Conservation (phyloP, 164 flowering plant species). For the Annona cherimola region DNA sequence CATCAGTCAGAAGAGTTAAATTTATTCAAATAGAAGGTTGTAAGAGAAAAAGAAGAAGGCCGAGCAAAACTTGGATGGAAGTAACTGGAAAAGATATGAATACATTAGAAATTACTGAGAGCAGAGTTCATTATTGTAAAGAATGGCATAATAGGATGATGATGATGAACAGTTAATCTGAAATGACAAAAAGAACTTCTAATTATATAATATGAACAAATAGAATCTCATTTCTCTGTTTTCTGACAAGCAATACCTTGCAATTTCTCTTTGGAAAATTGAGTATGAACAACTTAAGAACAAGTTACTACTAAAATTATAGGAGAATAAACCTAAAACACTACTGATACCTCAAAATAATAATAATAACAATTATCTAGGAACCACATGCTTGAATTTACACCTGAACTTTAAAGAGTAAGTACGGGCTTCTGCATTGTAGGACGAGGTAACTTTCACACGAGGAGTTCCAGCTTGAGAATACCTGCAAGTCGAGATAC, state of each 20-base stretch:
- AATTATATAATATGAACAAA: too few species aligned
- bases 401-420: slow-evolving; percentile 84
- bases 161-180: too few species aligned
- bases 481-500: slow-evolving; percentile 50
- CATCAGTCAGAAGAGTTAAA: too few species aligned
- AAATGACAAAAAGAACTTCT: too few species aligned
- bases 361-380: neutral
- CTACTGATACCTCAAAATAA: neutral
- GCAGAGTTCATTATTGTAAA: too few species aligned
- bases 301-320: neutral
- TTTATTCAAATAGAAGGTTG: too few species aligned
- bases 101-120: too few species aligned
- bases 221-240: neutral
- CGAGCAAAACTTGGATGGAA: too few species aligned
- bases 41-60: too few species aligned
- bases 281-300: neutral
- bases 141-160: too few species aligned
- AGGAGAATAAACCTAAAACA: neutral
- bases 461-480: slow-evolving; percentile 96
- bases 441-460: slow-evolving; percentile 71
- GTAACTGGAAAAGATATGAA: too few species aligned
- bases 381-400: neutral
- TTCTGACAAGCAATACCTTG: neutral
- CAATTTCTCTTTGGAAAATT: neutral
- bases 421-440: slow-evolving; percentile 63